A percentile compares a stretch with the other conserved stretches of the same genome.
Conservation (phyloP, 768 basidiomycete genomes). For the Tubosaeta sp. region DNA sequence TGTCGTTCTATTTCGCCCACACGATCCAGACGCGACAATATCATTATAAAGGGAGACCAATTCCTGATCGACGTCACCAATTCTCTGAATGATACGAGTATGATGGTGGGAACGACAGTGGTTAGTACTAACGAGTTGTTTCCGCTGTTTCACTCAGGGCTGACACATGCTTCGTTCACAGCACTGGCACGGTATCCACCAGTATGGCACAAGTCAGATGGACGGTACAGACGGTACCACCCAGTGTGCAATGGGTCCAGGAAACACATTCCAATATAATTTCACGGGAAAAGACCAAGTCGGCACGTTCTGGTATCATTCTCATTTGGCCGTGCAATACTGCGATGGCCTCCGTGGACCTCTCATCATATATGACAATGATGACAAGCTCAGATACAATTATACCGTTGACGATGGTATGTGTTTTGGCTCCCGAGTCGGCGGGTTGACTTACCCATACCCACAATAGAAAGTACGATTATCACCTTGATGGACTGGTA, state of each 20-base stretch:
- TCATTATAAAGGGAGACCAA: slow-evolving; percentile 10
- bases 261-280: slow-evolving; percentile 34
- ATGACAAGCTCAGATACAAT: slow-evolving; percentile 6
- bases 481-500: slow-evolving; percentile 30
- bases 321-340: slow-evolving; percentile 18
- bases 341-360: slow-evolving; percentile 46
- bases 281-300: slow-evolving; percentile 30
- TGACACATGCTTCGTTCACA: slow-evolving; percentile 8
- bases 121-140: slow-evolving; percentile 10
- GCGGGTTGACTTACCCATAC: background rate
- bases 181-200: slow-evolving; percentile 29
- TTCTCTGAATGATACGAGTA: slow-evolving; percentile 15
- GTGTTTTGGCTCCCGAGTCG: background rate
- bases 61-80: slow-evolving; percentile 17
- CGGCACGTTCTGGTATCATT: slow-evolving; percentile 39
- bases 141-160: too few relatives aligned
- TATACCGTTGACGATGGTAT: slow-evolving; percentile 24
- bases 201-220: slow-evolving; percentile 16
- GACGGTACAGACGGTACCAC: slow-evolving; percentile 36
- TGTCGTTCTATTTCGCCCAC: background rate
- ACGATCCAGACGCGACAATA: background rate
- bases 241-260: slow-evolving; percentile 37
- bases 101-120: slow-evolving; percentile 18
- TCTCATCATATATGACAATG: slow-evolving; percentile 40
- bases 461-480: slow-evolving; percentile 10